A percentile compares a stretch with the other conserved stretches of the same genome.
phyloP scores from a whole-genome alignment of 179 eudicot species.

The Silene coronaria region DNA sequence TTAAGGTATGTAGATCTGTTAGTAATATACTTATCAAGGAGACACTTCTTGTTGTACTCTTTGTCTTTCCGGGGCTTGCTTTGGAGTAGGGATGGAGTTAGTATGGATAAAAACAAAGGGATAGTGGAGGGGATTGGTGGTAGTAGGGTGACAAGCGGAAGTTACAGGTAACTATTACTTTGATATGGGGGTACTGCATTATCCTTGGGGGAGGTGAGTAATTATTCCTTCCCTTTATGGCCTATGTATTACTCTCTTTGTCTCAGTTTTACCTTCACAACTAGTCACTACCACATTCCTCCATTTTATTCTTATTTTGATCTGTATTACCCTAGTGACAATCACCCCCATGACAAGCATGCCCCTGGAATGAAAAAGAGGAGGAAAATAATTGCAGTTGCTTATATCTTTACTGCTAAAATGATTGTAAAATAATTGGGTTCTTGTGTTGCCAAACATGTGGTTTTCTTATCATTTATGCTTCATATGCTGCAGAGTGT shows the following conservation, averaged over 20 bases:
- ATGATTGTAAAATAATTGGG: background rate
- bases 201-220: too few relatives aligned
- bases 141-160: background rate
- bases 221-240: too few relatives aligned
- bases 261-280: background rate
- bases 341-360: background rate
- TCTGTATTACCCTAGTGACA: background rate
- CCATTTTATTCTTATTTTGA: background rate
- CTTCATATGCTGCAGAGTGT: conserved; percentile 43
- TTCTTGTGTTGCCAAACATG: background rate
- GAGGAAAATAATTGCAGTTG: too few relatives aligned
- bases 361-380: background rate
- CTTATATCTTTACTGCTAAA: background rate
- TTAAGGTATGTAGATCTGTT: conserved; percentile 53
- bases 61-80: background rate
- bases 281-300: background rate
- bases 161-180: background rate
- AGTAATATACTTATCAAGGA: background rate
- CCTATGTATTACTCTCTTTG: background rate
- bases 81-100: background rate
- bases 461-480: background rate
- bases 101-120: background rate
- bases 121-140: background rate
- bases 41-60: background rate
- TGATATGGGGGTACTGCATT: background rate